Evolutionary conservation across 164 flowering plant species (phyloP).

Genomic region (Cinnamomum micranthum): DNA sequence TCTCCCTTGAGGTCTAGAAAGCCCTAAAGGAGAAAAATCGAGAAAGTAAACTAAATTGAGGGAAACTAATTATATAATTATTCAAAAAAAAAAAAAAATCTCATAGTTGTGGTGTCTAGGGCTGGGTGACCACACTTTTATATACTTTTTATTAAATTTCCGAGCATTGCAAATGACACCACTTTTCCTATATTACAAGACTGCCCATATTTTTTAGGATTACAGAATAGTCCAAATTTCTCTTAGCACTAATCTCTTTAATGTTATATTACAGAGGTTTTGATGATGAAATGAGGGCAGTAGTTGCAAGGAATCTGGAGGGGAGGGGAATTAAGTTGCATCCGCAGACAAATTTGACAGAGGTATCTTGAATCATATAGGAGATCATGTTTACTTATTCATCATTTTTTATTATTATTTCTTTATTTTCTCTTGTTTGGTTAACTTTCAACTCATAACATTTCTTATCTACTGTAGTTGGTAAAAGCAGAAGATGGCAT

Average conservation of each 20-base stretch:
- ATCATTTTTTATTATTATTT: not conserved
- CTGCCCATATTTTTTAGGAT: too few relatives aligned
- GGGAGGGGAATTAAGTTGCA: constrained; percentile 89
- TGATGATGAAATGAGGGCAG: constrained; percentile 96
- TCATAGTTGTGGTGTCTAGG: too few relatives aligned
- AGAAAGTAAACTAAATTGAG: too few relatives aligned
- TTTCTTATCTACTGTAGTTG: constrained; percentile 40
- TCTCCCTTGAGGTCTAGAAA: too few relatives aligned
- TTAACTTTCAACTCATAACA: constrained; percentile 1
- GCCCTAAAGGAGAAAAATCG: too few relatives aligned
- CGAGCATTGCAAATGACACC: too few relatives aligned
- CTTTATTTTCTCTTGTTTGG: not conserved
- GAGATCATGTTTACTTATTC: not conserved
- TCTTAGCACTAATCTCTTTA: not conserved
- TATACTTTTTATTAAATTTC: too few relatives aligned
- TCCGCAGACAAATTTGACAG: constrained; percentile 55
- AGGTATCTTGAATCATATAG: constrained; percentile 37
- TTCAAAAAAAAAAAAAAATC: too few relatives aligned
- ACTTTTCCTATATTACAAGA: too few relatives aligned
- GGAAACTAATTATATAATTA: too few relatives aligned
- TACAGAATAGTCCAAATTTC: too few relatives aligned
- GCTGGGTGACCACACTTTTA: too few relatives aligned
- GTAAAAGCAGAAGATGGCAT: constrained; percentile 73
- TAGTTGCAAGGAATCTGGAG: constrained; percentile 84
- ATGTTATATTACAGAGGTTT: constrained; percentile 59